Percentiles rank a stretch among this genome's conserved stretches.
These are phyloP conservation scores for Ocimum tenuiflorum DNA, from an alignment of 257 asterid species.

Conservation along the genomic window DNA sequence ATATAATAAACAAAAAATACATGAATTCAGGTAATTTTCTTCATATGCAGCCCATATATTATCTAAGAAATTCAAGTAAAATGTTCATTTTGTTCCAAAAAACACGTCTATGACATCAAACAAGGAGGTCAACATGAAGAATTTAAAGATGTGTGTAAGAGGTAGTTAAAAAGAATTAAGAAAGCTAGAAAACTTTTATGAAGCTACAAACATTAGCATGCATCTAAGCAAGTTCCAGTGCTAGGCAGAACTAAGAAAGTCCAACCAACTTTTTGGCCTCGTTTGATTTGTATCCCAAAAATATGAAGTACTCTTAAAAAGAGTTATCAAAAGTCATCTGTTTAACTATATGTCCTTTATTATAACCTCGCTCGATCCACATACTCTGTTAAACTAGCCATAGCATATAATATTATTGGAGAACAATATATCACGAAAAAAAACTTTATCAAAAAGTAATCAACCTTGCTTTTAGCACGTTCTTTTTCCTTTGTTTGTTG, in stretches of 20 bases:
- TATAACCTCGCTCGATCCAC: background rate
- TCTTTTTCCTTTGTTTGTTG: conserved; percentile 57
- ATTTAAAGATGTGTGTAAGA: background rate
- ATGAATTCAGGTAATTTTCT: background rate
- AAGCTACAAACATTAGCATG: background rate
- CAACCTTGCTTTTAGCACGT: conserved; percentile 54
- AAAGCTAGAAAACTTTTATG: background rate
- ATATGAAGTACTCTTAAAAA: background rate
- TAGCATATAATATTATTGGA: background rate
- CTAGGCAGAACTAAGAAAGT: background rate
- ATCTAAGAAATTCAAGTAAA: background rate
- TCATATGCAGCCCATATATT: background rate
- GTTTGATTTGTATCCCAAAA: too few relatives aligned
- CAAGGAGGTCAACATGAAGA: background rate
- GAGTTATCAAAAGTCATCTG: too few relatives aligned
- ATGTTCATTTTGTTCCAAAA: background rate
- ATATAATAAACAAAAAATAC: background rate
- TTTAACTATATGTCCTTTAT: background rate
- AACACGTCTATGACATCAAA: background rate
- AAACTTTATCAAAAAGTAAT: background rate
- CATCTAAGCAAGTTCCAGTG: background rate
- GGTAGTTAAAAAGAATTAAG: background rate
- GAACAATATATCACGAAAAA: background rate
- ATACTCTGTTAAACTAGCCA: background rate
- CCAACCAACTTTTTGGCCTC: background rate